phyloP scores from a whole-genome alignment of 2,329 filamentous ascomycete species.

The Sporothrix euskadiensis region DNA sequence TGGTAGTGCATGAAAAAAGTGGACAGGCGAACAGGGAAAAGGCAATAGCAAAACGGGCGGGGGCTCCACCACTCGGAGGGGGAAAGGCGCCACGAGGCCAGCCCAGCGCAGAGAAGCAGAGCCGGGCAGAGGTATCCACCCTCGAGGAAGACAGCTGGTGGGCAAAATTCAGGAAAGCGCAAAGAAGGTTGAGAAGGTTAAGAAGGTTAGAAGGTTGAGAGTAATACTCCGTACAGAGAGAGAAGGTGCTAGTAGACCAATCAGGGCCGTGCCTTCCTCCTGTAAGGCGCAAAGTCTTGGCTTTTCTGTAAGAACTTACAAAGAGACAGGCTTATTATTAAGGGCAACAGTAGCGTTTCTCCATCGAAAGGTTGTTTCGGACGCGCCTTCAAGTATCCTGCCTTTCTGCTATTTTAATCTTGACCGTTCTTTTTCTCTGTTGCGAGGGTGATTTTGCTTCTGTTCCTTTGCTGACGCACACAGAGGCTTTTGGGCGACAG shows the following conservation, averaged over 20 bases:
- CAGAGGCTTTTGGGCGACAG: neutral
- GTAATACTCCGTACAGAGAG: neutral
- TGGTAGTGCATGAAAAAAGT: slow-evolving; percentile 12
- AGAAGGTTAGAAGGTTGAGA: too few species aligned
- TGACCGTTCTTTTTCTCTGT: neutral
- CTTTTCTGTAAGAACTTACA: neutral
- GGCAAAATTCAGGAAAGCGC: neutral
- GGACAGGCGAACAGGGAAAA: neutral
- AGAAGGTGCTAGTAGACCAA: slow-evolving; percentile 5
- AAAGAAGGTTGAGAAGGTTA: neutral
- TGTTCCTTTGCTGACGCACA: slow-evolving; percentile 2
- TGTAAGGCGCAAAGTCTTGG: neutral
- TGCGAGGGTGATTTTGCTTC: neutral
- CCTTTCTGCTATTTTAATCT: neutral
- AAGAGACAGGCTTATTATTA: slow-evolving; percentile 1
- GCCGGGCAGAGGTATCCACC: slow-evolving; percentile 2
- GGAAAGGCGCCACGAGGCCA: neutral
- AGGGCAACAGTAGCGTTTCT: neutral
- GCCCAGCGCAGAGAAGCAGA: neutral
- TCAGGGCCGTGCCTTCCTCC: neutral
- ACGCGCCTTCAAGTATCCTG: neutral
- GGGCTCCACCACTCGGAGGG: slow-evolving; percentile 1
- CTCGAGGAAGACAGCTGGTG: neutral
- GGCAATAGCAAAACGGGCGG: neutral
- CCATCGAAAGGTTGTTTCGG: neutral